Evolutionary conservation across 1,139 yeast species (phyloP), one percentile per base, ranked within the genome.

Genomic region (Lodderomyces elongisporus): DNA sequence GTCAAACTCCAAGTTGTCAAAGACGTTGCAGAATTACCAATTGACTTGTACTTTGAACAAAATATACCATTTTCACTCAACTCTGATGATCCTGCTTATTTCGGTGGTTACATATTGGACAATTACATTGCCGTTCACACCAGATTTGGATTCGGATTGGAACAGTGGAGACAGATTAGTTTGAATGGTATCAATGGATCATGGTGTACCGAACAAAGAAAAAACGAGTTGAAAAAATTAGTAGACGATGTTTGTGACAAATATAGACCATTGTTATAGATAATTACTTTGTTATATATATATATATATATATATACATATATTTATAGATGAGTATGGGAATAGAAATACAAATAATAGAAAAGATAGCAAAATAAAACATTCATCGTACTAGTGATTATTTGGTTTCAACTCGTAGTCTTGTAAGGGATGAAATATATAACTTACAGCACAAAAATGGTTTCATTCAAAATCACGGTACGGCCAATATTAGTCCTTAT

Each of bases 21-120:
- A 35, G 75, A 79, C 42, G 77, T 84, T 24, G 53, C 66, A 2
- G 78, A 84, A 48, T 58, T 84, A 41, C 94, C 94, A 31, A 66
- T 84, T 41, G 62, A 64, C 27, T 56, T 62, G 43, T 75, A 80
- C 43, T 56, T 84, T 32, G 81, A 79, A 5, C 62, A 64, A 26
- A 67, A 72, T 39, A 80, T 83, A n/a, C 79, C 83, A 21, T 81
- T 84, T 53, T 78, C 87, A 28, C 66, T 84, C 49, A 84, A 84
- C 54, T 79, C 88, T 1, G 93, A 84, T 53, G 94, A 84, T 54
- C 94, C 94, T 22, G 91, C 93, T 3, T 84, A 84, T 55, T 84
- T 84, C 50, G 93, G 91, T 32, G 91, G 88, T 8, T 83, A 83
- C 56, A 77, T 83, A 40, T 60, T 84, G 44, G 91, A 84, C 48